Percentiles rank a stretch among this genome's conserved stretches.
phyloP scores from a whole-genome alignment of 192 early-diverging fungal genomes.

The Haplosporangium gracile region DNA sequence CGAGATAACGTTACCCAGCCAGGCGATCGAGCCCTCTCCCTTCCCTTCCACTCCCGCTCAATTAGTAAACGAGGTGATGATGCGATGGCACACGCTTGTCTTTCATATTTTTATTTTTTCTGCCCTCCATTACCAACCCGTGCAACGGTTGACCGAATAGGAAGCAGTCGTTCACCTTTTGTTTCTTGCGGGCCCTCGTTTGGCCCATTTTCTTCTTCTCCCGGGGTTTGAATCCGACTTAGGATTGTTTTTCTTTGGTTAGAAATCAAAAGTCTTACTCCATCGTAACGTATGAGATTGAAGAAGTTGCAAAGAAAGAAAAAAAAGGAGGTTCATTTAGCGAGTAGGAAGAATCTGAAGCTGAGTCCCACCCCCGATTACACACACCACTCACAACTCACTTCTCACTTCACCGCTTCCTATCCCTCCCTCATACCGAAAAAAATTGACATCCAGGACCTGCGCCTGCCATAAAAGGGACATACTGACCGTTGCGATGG shows the following conservation, averaged over 20 bases:
- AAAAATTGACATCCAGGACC: not conserved
- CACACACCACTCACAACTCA: not conserved
- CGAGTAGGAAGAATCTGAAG: not conserved
- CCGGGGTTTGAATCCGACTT: not conserved
- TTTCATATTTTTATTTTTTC: not conserved
- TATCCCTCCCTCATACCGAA: not conserved
- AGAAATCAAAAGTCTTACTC: not conserved
- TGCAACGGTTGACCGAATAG: not conserved
- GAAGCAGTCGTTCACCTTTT: not conserved
- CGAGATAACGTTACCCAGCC: not conserved
- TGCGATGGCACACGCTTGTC: conserved; percentile 1
- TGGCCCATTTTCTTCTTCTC: not conserved
- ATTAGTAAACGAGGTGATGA: conserved; percentile 5
- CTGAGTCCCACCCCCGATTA: not conserved
- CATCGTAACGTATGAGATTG: not conserved
- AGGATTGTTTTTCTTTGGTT: not conserved
- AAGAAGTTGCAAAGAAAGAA: not conserved
- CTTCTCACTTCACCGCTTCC: not conserved
- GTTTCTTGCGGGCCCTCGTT: not conserved
- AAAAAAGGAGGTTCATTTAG: not conserved
- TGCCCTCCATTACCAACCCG: not conserved
- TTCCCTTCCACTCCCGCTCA: not conserved
- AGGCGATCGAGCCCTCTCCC: not conserved
- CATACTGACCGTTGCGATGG: not conserved
- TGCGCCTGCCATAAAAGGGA: not conserved